Base-by-base conservation (phyloP, 1,139 yeast genomes). In the Yamadazyma kanchanaburiensis region DNA sequence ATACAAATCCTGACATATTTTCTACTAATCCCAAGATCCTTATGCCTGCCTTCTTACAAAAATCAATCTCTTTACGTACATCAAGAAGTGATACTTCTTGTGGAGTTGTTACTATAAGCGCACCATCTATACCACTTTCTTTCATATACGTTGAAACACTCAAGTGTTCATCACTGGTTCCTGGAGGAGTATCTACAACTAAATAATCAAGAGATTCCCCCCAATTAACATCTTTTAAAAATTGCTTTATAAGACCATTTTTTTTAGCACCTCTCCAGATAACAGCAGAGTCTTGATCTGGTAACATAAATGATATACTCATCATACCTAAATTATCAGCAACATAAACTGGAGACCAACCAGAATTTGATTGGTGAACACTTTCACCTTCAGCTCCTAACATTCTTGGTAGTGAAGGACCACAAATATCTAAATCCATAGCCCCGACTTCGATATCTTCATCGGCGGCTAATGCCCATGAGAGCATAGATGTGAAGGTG, bases 221-320 rank as follows among this genome's bases (percentile, higher is more conserved):
- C 99, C 99, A 94, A 47, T 87, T 87, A 3, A 91, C 97, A 48
- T 91, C 97, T 52, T 86, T 88, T 36, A 94, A 66, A 49, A 94
- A 94, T 60, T 88, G 96, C 49, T 94, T 94, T 35, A 94, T 91
- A 27, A 94, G 66, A 1, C 95, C 91, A 47, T 86, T 88, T 60
- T 94, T 94, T 62, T 91, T 94, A 9, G 89, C 82, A 3, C 98
- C 98, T 49, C 98, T 69, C 98, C 98, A 94, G 23, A 94, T 91
- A 27, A 94, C 78, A 0, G 99, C 97, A 24, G 94, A 79, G 51
- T 94, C 97, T 15, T 80, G 80, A 50, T 85, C 88, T 1, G 98
- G 98, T 24, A 94, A 70, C 95, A 94, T 84, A 53, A 85, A 94
- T 25, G 91, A 94, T 29, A 94, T 91, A 33, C 95, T 85, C 94